Evolutionary conservation across 164 flowering plant genomes (phyloP).

Genomic region (Vitis rotundifolia): DNA sequence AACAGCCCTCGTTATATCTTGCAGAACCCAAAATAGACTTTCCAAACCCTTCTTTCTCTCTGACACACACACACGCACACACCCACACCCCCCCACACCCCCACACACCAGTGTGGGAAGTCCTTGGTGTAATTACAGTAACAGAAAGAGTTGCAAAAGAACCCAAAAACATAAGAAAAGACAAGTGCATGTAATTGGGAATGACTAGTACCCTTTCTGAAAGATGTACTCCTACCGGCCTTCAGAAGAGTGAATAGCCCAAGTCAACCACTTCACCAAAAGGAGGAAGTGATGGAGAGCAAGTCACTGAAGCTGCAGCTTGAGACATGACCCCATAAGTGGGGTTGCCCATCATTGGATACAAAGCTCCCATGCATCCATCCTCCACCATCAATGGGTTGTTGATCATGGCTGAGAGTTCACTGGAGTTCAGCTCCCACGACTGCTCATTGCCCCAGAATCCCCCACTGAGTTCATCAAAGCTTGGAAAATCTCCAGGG

Average conservation of each 20-base stretch:
- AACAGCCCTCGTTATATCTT: slow-evolving; percentile 6
- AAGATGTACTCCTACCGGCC: not conserved
- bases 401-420: slow-evolving; percentile 35
- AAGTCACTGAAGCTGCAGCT: slow-evolving; percentile 25
- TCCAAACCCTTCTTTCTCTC: slow-evolving; percentile 5
- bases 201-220: not conserved
- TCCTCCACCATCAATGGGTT: slow-evolving; percentile 47
- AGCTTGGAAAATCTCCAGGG: slow-evolving; percentile 11
- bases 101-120: not conserved
- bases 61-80: not conserved
- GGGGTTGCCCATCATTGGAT: slow-evolving; percentile 33
- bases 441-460: slow-evolving; percentile 32
- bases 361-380: slow-evolving; percentile 47
- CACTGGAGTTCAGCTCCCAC: slow-evolving; percentile 30
- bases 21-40: slow-evolving; percentile 9
- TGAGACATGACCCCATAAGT: slow-evolving; percentile 28
- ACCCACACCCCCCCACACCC: no score
- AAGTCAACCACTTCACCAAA: slow-evolving; percentile 40
- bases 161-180: not conserved
- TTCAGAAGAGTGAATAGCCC: slow-evolving; percentile 45
- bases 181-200: not conserved
- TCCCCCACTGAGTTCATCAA: slow-evolving; percentile 31
- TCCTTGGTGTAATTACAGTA: slow-evolving; percentile 17
- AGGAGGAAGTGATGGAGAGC: slow-evolving; percentile 29
- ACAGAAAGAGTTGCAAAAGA: slow-evolving; percentile 11